phyloP scores from a whole-genome alignment of 2,329 filamentous ascomycete species.

The Epichloe amarillans region DNA sequence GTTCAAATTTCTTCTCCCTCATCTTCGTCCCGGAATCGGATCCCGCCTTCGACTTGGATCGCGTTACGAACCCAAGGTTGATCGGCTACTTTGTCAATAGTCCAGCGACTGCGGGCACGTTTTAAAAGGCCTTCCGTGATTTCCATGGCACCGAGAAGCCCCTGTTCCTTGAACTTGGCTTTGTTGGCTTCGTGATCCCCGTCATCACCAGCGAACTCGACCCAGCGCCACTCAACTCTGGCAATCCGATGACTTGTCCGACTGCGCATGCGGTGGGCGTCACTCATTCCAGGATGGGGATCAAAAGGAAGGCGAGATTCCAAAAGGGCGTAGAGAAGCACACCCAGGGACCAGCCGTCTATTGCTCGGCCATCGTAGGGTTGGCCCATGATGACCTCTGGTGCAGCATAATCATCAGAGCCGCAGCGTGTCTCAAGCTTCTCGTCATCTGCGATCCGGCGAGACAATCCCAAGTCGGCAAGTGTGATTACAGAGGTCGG shows the following conservation, averaged over 20 bases:
- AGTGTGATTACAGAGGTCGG: conserved; percentile 76
- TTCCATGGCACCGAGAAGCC: conserved; percentile 60
- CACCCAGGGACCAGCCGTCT: conserved; percentile 91
- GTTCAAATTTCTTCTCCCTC: conserved; percentile 38
- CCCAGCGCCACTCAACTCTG: conserved; percentile 90
- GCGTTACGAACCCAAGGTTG: conserved; percentile 66
- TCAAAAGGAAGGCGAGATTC: conserved; percentile 93
- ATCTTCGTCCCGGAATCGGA: conserved; percentile 46
- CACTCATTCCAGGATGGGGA: conserved; percentile 66
- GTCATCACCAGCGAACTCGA: conserved; percentile 68
- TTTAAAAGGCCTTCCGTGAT: conserved; percentile 78
- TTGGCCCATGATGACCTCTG: conserved; percentile 90
- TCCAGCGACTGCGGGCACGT: conserved; percentile 67
- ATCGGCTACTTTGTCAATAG: conserved; percentile 57
- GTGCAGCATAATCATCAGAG: conserved; percentile 92
- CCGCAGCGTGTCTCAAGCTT: conserved; percentile 89
- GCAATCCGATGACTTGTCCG: conserved; percentile 90
- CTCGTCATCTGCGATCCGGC: conserved; percentile 72
- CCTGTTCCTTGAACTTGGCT: conserved; percentile 46
- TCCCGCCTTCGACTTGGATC: conserved; percentile 51
- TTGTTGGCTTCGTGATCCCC: conserved; percentile 68
- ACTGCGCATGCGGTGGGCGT: conserved; percentile 62
- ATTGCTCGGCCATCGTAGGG: conserved; percentile 85
- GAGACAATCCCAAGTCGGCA: conserved; percentile 81
- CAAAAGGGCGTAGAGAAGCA: conserved; percentile 83